Percentiles rank a stretch among this genome's conserved stretches.
These are phyloP conservation scores for Fusarium xylarioides DNA, from an alignment of 2,329 filamentous ascomycete species.

Conservation along the genomic window DNA sequence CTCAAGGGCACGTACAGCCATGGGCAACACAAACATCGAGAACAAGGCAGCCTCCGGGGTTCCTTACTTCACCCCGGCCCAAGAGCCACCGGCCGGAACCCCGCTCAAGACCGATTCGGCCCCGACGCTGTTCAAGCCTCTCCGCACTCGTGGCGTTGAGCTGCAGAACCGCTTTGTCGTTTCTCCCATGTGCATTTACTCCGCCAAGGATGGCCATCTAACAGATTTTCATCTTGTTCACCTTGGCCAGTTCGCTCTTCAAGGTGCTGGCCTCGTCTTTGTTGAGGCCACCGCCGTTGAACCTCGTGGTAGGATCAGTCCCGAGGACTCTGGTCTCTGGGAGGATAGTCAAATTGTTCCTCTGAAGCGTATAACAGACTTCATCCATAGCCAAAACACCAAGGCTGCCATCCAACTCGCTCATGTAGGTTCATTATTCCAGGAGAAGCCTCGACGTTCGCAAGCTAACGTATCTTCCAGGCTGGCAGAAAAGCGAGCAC, in stretches of 20 bases:
- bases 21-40: constrained; percentile 34
- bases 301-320: constrained; percentile 82
- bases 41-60: constrained; percentile 55
- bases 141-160: constrained; percentile 62
- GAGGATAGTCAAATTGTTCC: constrained; percentile 82
- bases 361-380: constrained; percentile 76
- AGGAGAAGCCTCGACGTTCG: not conserved
- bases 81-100: constrained; percentile 61
- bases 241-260: constrained; percentile 78
- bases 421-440: constrained; percentile 59
- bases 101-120: constrained; percentile 51
- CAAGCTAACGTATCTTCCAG: not conserved
- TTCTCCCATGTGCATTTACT: constrained; percentile 71
- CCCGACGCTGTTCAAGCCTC: constrained; percentile 65
- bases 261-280: constrained; percentile 77
- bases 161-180: constrained; percentile 67
- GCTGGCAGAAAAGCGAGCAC: constrained; percentile 74
- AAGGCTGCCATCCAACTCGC: constrained; percentile 82
- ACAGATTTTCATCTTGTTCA: constrained; percentile 87
- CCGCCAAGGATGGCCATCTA: constrained; percentile 69
- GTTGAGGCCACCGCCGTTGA: constrained; percentile 82
- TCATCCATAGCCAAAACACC: constrained; percentile 80
- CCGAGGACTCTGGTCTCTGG: constrained; percentile 84
- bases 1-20: not conserved
- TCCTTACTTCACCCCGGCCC: constrained; percentile 64